These are phyloP conservation scores for Pseudopyrenochaeta lycopersici DNA, from an alignment of 2,329 filamentous ascomycete species.

Conservation along the genomic window DNA sequence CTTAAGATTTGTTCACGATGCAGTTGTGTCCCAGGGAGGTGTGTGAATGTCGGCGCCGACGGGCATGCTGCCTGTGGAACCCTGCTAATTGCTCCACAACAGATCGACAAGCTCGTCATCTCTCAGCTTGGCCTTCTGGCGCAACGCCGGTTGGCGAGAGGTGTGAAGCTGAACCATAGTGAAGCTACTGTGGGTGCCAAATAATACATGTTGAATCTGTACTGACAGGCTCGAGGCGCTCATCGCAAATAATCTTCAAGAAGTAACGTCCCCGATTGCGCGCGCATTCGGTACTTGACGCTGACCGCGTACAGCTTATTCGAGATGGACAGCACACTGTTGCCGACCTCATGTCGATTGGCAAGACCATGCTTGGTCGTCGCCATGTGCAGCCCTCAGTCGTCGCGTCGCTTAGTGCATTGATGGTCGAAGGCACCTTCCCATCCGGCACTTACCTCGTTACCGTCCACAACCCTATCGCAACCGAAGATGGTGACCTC, in stretches of 20 bases:
- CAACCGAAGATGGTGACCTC: slow-evolving; percentile 84
- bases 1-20: slow-evolving; percentile 28
- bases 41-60: slow-evolving; percentile 12
- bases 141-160: slow-evolving; percentile 85
- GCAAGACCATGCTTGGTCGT: slow-evolving; percentile 90
- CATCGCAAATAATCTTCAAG: slow-evolving; percentile 89
- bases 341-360: slow-evolving; percentile 90
- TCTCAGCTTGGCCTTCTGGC: slow-evolving; percentile 88
- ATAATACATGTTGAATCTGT: not conserved
- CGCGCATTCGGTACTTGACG: slow-evolving; percentile 7
- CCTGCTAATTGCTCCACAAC: slow-evolving; percentile 34
- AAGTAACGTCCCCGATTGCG: slow-evolving; percentile 59
- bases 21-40: slow-evolving; percentile 51
- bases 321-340: slow-evolving; percentile 95
- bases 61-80: not conserved
- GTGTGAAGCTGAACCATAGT: slow-evolving; percentile 87
- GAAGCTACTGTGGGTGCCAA: slow-evolving; percentile 76
- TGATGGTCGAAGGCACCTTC: slow-evolving; percentile 96
- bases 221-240: slow-evolving; percentile 66
- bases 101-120: slow-evolving; percentile 97
- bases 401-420: slow-evolving; percentile 77
- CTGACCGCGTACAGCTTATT: slow-evolving; percentile 70
- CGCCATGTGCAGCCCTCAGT: slow-evolving; percentile 90
- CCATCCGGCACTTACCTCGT: slow-evolving; percentile 90
- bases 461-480: slow-evolving; percentile 90